Conservation (phyloP, 1,284 basidiomycete genomes). For the Cutaneotrichosporon cavernicola region DNA sequence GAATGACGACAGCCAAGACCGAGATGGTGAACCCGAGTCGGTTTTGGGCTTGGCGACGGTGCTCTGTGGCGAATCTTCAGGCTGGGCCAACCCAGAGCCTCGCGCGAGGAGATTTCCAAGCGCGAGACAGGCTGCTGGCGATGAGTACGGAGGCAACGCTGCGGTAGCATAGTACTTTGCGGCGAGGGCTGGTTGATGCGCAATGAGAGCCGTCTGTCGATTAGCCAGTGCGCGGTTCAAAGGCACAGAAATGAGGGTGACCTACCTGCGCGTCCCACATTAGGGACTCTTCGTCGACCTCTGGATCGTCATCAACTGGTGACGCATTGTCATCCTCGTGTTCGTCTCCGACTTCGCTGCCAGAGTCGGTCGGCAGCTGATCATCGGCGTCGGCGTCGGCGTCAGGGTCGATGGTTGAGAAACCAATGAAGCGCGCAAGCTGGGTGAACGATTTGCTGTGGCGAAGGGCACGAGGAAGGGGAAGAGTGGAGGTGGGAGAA, state of each 20-base stretch:
- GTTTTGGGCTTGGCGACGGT: conserved; percentile 9
- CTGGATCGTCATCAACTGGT: conserved; percentile 12
- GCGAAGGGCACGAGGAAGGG: conserved; percentile 18
- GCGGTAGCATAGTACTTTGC: conserved; percentile 41
- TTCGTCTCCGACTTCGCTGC: neutral
- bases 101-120: conserved; percentile 45
- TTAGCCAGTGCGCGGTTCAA: neutral
- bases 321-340: conserved; percentile 6
- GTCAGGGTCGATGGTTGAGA: conserved; percentile 1
- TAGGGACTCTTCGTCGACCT: conserved; percentile 39
- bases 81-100: conserved; percentile 32
- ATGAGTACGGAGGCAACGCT: conserved; percentile 43
- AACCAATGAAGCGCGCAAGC: conserved; percentile 27
- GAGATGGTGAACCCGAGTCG: neutral
- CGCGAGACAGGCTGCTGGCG: conserved; percentile 43
- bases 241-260: neutral
- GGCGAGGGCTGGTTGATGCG: conserved; percentile 42
- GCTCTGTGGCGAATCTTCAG: conserved; percentile 12
- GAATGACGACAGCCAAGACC: conserved; percentile 24
- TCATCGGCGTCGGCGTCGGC: neutral
- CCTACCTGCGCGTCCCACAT: conserved; percentile 50
- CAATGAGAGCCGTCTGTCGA: conserved; percentile 43
- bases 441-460: conserved; percentile 30
- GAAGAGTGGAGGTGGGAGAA: conserved; percentile 8
- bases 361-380: neutral